Conservation (phyloP, 768 basidiomycete genomes). For the Dioszegia crocea region DNA sequence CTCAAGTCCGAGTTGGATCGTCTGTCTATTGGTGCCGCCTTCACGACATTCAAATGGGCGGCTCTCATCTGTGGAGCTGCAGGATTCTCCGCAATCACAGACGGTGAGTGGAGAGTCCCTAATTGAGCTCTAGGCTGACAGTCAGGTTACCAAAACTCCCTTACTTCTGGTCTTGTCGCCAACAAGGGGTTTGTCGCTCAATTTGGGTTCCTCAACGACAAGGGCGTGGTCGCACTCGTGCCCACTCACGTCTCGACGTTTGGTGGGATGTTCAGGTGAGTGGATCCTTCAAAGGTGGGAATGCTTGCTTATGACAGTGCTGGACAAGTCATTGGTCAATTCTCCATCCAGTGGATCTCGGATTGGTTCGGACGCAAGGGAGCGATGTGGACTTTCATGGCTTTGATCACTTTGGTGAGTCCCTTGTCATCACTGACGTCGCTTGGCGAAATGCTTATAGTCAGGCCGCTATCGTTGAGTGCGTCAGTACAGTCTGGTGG, state of each 20-base stretch:
- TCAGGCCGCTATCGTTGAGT: slow-evolving; percentile 28
- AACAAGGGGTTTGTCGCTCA: slow-evolving; percentile 7
- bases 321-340: slow-evolving; percentile 32
- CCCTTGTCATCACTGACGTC: no score
- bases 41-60: slow-evolving; percentile 11
- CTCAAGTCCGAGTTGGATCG: slow-evolving; percentile 22
- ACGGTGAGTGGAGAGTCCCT: slow-evolving; percentile 21
- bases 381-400: slow-evolving; percentile 24
- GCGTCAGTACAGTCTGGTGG: slow-evolving; percentile 25
- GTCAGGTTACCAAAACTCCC: neutral
- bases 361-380: slow-evolving; percentile 27
- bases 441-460: neutral
- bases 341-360: slow-evolving; percentile 18
- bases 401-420: neutral
- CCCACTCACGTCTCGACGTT: neutral
- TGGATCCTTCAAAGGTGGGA: neutral
- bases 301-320: slow-evolving; percentile 8
- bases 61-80: slow-evolving; percentile 18
- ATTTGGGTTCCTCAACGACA: neutral
- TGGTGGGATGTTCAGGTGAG: slow-evolving; percentile 1
- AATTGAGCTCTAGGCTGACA: neutral
- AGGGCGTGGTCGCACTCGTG: neutral
- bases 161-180: slow-evolving; percentile 6
- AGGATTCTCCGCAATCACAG: slow-evolving; percentile 22
- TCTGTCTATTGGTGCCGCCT: slow-evolving; percentile 7